A percentile compares a stretch with the other conserved stretches of the same genome.
Evolutionary conservation across 2,329 filamentous ascomycete genomes (phyloP).

Genomic region (Thermomyces lanuginosus): DNA sequence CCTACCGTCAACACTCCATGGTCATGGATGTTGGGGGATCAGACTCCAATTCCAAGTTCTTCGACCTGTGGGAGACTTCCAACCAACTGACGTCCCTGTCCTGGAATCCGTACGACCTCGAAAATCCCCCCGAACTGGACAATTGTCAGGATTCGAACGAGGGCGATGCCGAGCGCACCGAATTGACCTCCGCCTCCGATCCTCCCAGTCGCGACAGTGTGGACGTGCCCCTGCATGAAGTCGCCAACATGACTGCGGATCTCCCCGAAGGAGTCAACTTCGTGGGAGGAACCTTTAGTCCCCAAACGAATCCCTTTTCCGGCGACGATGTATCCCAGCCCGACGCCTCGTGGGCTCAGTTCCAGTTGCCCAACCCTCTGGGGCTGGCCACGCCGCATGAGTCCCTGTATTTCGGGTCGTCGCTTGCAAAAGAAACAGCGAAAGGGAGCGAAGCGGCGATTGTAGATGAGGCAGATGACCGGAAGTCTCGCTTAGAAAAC

Average conservation of each 20-base stretch:
- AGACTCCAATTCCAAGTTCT: constrained; percentile 25
- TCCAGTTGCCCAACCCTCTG: constrained; percentile 20
- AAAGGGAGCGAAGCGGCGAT: constrained; percentile 18
- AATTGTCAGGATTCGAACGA: constrained; percentile 25
- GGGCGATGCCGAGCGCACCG: constrained; percentile 19
- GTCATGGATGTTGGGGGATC: constrained; percentile 20
- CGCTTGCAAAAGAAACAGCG: constrained; percentile 16
- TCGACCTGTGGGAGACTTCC: constrained; percentile 22
- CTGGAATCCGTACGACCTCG: constrained; percentile 22
- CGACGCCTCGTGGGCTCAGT: constrained; percentile 23
- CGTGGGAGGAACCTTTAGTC: constrained; percentile 21
- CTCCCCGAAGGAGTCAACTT: constrained; percentile 18
- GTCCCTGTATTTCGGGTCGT: constrained; percentile 15
- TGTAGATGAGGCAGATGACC: constrained; percentile 19
- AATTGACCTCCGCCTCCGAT: constrained; percentile 17
- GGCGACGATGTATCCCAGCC: constrained; percentile 22
- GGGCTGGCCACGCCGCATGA: constrained; percentile 18
- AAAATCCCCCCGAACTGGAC: constrained; percentile 23
- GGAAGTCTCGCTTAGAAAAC: constrained; percentile 14
- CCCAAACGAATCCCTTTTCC: constrained; percentile 20
- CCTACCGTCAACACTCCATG: no score
- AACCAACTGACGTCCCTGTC: constrained; percentile 9
- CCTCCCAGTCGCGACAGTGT: constrained; percentile 11
- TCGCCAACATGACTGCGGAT: constrained; percentile 12
- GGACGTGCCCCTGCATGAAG: constrained; percentile 12